Percentiles rank a stretch among this genome's conserved stretches.
These are phyloP conservation scores for Luzula sylvatica DNA, from an alignment of 176 grass and related monocot genomes.

Conservation along the genomic window DNA sequence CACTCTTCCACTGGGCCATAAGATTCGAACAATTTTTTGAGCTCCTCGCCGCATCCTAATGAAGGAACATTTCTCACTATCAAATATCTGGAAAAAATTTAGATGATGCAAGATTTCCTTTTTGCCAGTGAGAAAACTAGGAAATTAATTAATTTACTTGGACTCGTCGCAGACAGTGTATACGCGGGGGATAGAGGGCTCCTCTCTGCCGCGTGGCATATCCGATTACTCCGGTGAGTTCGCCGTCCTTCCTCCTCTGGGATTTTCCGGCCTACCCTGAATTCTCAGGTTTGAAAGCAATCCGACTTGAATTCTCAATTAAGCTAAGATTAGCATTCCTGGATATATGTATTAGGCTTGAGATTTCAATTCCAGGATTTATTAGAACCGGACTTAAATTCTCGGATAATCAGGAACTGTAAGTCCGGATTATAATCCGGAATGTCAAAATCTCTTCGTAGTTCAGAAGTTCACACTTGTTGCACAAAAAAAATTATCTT, in stretches of 20 bases:
- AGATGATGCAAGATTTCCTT: not conserved
- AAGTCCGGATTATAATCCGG: too few species aligned
- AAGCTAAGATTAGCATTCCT: too few species aligned
- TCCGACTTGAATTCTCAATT: too few species aligned
- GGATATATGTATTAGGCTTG: too few species aligned
- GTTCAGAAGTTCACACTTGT: slow-evolving; percentile 1
- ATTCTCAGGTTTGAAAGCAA: too few species aligned
- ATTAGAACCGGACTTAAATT: too few species aligned
- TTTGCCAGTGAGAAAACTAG: not conserved
- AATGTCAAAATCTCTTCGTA: not conserved
- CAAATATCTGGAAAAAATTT: slow-evolving; percentile 48
- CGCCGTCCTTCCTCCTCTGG: too few species aligned
- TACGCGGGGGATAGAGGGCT: slow-evolving; percentile 42
- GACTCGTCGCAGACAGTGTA: slow-evolving; percentile 96
- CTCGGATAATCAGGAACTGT: too few species aligned
- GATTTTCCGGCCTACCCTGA: too few species aligned
- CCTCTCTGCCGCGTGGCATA: slow-evolving; percentile 55
- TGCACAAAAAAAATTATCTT: not conserved
- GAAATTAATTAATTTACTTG: slow-evolving; percentile 29
- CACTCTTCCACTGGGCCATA: slow-evolving; percentile 79
- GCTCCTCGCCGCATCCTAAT: slow-evolving; percentile 72
- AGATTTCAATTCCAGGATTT: too few species aligned
- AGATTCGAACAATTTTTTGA: slow-evolving; percentile 45
- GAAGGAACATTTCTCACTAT: slow-evolving; percentile 83
- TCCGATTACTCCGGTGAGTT: not conserved